Percentiles rank a stretch among this genome's conserved stretches.
Evolutionary conservation across 345 rosid genomes (phyloP).

Genomic region (Raphanus raphanistrum): DNA sequence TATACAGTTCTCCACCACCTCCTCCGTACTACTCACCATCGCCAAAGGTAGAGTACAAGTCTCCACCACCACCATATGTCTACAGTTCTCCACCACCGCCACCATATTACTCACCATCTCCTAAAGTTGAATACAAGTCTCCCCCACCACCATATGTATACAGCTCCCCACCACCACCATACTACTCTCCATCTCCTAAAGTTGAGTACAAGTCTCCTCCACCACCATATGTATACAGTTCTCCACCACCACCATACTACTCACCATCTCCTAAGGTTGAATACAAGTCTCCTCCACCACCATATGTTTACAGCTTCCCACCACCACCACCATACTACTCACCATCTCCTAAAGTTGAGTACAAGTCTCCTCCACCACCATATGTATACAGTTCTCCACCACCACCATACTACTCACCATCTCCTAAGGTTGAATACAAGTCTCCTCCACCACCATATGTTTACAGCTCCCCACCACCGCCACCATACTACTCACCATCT

Average conservation of each 20-base stretch:
- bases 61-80: conserved; percentile 20
- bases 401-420: not conserved
- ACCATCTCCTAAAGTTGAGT: not conserved
- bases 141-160: conserved; percentile 25
- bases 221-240: not conserved
- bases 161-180: conserved; percentile 19
- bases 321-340: not conserved
- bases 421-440: not conserved
- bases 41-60: not conserved
- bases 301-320: not conserved
- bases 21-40: not conserved
- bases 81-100: conserved; percentile 22
- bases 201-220: not conserved
- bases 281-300: not conserved
- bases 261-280: not conserved
- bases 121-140: not conserved
- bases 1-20: not conserved
- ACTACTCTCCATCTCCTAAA: not conserved
- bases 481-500: conserved; percentile 2
- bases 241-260: not conserved
- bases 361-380: not conserved
- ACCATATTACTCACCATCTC: conserved; percentile 14
- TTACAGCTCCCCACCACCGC: conserved; percentile 23
- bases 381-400: conserved; percentile 18
- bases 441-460: conserved; percentile 26